These are phyloP conservation scores for Hypoxylon sp. DNA, from an alignment of 2,329 filamentous ascomycete species.

Conservation along the genomic window DNA sequence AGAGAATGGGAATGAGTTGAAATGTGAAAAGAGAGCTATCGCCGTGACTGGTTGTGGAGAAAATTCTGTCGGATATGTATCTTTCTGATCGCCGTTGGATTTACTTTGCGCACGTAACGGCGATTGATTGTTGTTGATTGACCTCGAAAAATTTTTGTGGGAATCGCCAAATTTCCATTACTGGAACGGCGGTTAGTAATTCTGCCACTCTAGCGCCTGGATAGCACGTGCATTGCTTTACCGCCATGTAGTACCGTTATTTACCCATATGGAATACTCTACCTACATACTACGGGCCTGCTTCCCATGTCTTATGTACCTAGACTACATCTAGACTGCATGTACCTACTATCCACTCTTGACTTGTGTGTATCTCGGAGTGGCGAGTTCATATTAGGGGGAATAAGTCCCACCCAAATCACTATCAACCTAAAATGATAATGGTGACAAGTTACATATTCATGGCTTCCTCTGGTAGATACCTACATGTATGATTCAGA, in stretches of 20 bases:
- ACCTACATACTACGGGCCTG: neutral
- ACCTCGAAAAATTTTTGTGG: slow-evolving; percentile 40
- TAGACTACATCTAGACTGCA: neutral
- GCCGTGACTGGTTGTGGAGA: slow-evolving; percentile 1
- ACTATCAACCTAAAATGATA: neutral
- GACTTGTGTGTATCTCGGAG: neutral
- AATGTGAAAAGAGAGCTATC: slow-evolving; percentile 12
- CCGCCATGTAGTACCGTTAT: slow-evolving; percentile 21
- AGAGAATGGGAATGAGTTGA: neutral
- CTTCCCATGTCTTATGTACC: neutral
- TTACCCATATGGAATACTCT: slow-evolving; percentile 25
- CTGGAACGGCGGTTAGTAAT: slow-evolving; percentile 30
- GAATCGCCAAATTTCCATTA: slow-evolving; percentile 37
- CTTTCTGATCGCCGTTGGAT: slow-evolving; percentile 20
- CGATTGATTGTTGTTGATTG: slow-evolving; percentile 33
- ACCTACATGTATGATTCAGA: neutral
- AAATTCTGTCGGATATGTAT: slow-evolving; percentile 16
- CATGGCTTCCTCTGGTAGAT: too few relatives aligned
- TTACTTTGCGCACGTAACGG: slow-evolving; percentile 31
- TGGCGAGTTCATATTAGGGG: neutral
- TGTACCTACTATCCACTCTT: neutral
- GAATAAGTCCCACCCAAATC: neutral
- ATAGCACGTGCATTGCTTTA: slow-evolving; percentile 37
- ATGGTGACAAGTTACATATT: neutral
- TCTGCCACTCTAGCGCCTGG: slow-evolving; percentile 35